Conservation (phyloP, 345 rosid species). For the Salix arbutifolia region DNA sequence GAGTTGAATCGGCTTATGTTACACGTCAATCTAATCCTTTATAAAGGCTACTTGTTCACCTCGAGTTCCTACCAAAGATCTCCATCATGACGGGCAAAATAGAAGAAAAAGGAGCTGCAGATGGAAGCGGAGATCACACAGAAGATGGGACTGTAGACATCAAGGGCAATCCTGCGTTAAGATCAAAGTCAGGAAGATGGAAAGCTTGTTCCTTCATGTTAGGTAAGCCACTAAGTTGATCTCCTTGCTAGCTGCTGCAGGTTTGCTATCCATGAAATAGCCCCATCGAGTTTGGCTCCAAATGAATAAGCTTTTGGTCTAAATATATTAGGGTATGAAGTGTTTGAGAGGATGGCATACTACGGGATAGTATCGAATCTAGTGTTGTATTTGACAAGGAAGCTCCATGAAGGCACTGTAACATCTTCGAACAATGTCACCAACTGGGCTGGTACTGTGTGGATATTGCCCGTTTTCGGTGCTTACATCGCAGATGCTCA, state of each 20-base stretch:
- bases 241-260: too few relatives aligned
- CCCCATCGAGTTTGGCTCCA: too few relatives aligned
- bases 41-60: too few relatives aligned
- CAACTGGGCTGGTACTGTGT: slow-evolving; percentile 56
- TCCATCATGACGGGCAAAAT: slow-evolving; percentile 33
- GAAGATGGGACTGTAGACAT: slow-evolving; percentile 59
- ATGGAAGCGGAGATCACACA: slow-evolving; percentile 32
- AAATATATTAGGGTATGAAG: slow-evolving; percentile 46
- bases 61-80: not conserved
- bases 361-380: slow-evolving; percentile 62
- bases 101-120: slow-evolving; percentile 32
- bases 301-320: not conserved
- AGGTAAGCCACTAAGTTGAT: slow-evolving; percentile 20
- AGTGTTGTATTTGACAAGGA: slow-evolving; percentile 41
- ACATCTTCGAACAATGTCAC: slow-evolving; percentile 56
- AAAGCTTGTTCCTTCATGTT: slow-evolving; percentile 56
- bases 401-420: slow-evolving; percentile 64
- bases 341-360: slow-evolving; percentile 68
- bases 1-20: too few relatives aligned
- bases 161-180: slow-evolving; percentile 42
- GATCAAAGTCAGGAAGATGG: slow-evolving; percentile 58
- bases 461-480: slow-evolving; percentile 55
- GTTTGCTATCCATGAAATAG: too few relatives aligned
- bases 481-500: slow-evolving; percentile 62
- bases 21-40: too few relatives aligned